Evolutionary conservation across 257 asterid genomes (phyloP), one percentile per base, ranked within the genome.

Genomic region (Primulina tabacum): DNA sequence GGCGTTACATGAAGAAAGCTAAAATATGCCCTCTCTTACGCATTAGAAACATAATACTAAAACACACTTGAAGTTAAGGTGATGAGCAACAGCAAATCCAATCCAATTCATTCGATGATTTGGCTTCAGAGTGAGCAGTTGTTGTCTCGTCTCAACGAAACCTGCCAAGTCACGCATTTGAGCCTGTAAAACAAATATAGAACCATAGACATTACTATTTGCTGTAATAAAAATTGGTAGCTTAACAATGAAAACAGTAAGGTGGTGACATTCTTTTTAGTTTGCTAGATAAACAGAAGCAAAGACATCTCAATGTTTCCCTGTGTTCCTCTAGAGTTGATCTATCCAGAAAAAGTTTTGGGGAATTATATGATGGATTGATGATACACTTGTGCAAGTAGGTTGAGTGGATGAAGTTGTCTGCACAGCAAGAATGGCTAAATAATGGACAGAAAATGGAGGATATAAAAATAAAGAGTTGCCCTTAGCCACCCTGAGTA

Each of bases 81-180:
- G 97, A 75, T 94, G 97, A 57, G 99, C 77, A 71, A 88, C 99
- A 65, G 99, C 95, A 82, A 94, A 94, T 73, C 99, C 99, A 78
- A 94, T 94, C 99, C 99, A 94, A 82, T 94, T 94, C 99, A 94
- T 91, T 57, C 99, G 96, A 82, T 94, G 99, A 65, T 89, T 94
- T 75, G 99, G 92, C 75, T 94, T 94, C 85, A 94, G 80, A 61
- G 97, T 85, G 77, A 94, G 94, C 81, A 94, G 80, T 73, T 85
- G 99, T 64, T 89, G 99, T 80, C 97, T 89, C 77, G 99, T 91
- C 82, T 91, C 97, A 62, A 94, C 99, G 78, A 94, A 94, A 74
- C 97, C 99, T 53, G 87, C 86, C 90, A 94, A 80, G 88, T 94
- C 99, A 62, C 97, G 96, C 97, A 94, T 94, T 83, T 94, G 99